A percentile compares a stretch with the other conserved stretches of the same genome.
phyloP scores from a whole-genome alignment of 352 stramenopile genomes.

The Phytophthora nicotianae region DNA sequence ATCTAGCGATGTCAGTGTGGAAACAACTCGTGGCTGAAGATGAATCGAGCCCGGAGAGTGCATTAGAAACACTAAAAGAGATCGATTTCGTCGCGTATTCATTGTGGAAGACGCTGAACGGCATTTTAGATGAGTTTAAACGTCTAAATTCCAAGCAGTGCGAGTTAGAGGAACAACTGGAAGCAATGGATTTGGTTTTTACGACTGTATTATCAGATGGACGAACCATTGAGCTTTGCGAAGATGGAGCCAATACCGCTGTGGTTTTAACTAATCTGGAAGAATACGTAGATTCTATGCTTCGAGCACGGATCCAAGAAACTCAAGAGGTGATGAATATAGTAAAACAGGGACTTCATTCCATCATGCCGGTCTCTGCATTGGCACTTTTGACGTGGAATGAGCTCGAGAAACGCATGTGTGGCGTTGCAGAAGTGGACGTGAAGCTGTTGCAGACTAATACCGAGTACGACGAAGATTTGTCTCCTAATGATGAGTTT shows the following conservation, averaged over 20 bases:
- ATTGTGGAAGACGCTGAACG: conserved; percentile 53
- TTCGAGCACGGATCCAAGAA: conserved; percentile 51
- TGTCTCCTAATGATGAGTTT: conserved; percentile 64
- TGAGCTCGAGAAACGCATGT: conserved; percentile 79
- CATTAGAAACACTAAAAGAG: conserved; percentile 61
- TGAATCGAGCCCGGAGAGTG: conserved; percentile 33
- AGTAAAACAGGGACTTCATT: conserved; percentile 77
- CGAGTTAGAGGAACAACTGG: conserved; percentile 49
- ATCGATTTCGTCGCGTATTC: conserved; percentile 66
- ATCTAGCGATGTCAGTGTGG: conserved; percentile 75
- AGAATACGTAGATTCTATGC: conserved; percentile 50
- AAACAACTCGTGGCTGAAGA: conserved; percentile 70
- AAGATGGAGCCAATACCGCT: conserved; percentile 31
- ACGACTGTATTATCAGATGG: conserved; percentile 79
- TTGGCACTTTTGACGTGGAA: conserved; percentile 63
- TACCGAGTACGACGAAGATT: conserved; percentile 86
- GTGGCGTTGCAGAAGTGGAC: conserved; percentile 75
- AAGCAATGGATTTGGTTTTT: conserved; percentile 75
- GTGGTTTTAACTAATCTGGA: conserved; percentile 61
- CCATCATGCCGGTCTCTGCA: conserved; percentile 71
- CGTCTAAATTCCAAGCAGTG: background rate
- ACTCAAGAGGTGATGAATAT: conserved; percentile 59
- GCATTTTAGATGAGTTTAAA: conserved; percentile 35
- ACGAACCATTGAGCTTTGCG: conserved; percentile 47
- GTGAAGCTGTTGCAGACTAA: conserved; percentile 72